Conservation (phyloP, 2,329 filamentous ascomycete species). For the Fusarium foetens region DNA sequence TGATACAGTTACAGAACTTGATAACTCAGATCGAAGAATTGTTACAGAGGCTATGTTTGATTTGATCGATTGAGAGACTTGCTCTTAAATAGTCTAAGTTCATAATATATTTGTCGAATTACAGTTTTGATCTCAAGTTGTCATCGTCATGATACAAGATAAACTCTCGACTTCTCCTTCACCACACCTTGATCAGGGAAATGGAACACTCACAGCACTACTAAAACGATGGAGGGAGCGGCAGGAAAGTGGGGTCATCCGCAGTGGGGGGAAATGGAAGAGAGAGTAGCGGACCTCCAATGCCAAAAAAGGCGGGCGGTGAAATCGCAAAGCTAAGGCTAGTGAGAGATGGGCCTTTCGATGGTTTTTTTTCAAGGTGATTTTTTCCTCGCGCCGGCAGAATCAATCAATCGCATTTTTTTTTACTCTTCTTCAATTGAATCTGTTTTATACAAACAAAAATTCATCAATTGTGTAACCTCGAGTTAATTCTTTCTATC, state of each 20-base stretch:
- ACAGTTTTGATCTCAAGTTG: background rate
- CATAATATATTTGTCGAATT: background rate
- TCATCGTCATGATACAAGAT: background rate
- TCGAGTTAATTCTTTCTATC: background rate
- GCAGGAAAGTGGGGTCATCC: constrained; percentile 35
- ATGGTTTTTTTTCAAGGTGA: constrained; percentile 35
- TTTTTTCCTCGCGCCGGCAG: constrained; percentile 43
- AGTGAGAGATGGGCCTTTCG: constrained; percentile 17
- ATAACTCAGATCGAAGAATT: background rate
- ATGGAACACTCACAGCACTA: background rate
- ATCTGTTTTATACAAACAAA: background rate
- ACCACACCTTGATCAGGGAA: background rate
- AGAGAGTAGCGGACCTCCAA: constrained; percentile 9
- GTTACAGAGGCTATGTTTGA: background rate
- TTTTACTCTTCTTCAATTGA: constrained; percentile 19
- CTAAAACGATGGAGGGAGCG: background rate
- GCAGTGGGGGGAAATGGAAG: constrained; percentile 18
- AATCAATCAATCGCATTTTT: constrained; percentile 40
- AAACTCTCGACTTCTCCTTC: background rate
- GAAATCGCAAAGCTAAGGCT: constrained; percentile 44
- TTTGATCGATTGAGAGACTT: background rate
- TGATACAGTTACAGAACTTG: background rate
- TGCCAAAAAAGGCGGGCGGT: constrained; percentile 44
- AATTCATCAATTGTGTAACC: background rate
- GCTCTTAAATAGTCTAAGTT: background rate